Conservation (phyloP, 176 grass and related monocot species). For the Stipa capillata region DNA sequence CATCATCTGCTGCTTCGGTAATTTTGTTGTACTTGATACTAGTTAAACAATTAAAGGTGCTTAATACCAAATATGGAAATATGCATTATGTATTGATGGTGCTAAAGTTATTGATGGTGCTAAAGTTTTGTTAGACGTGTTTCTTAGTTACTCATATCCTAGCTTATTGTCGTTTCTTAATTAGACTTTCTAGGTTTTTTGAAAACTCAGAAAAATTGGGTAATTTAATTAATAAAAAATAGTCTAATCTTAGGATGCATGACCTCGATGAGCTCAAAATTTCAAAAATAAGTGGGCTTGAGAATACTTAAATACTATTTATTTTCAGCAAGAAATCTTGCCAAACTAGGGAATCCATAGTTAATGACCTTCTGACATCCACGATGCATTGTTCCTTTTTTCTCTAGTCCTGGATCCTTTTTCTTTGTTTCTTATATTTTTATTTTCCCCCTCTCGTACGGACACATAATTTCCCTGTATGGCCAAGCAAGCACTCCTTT, state of each 20-base stretch:
- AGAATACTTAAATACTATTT: neutral
- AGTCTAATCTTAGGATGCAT: neutral
- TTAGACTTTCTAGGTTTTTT: neutral
- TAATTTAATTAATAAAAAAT: neutral
- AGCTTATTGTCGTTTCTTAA: neutral
- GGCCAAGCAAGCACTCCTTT: neutral
- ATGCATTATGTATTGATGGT: neutral
- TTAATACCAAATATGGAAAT: slow-evolving; percentile 17
- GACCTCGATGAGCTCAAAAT: neutral
- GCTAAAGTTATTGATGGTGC: neutral
- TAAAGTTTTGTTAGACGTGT: neutral
- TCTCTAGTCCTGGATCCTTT: slow-evolving; percentile 1
- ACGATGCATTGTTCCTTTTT: neutral
- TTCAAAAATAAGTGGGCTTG: neutral
- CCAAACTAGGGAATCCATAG: neutral
- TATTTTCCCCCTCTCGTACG: neutral
- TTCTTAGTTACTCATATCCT: slow-evolving; percentile 5
- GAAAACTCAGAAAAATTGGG: neutral
- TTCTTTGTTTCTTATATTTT: neutral
- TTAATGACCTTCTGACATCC: neutral
- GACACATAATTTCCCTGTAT: neutral
- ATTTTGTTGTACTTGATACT: slow-evolving; percentile 14
- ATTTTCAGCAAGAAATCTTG: neutral
- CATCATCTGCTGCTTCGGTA: slow-evolving; percentile 47
- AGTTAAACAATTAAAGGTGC: neutral